Percentiles rank a stretch among this genome's conserved stretches.
phyloP scores from a whole-genome alignment of 1,284 basidiomycete species.

The Sporisorium exsertum region DNA sequence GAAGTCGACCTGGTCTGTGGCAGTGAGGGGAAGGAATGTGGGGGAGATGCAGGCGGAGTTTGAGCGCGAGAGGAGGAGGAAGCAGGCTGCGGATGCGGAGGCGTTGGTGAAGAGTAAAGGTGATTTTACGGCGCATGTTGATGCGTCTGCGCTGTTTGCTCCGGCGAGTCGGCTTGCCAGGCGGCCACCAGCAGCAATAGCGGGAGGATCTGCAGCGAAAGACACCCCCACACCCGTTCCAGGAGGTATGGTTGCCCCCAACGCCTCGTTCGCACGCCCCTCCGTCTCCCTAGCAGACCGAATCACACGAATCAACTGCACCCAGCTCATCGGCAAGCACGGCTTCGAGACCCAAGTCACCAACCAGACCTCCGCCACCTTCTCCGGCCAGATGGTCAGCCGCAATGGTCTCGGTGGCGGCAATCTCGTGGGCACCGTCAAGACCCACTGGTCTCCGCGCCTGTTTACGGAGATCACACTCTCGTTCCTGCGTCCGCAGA shows the following conservation, averaged over 20 bases:
- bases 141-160: slow-evolving; percentile 64
- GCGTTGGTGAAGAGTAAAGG: slow-evolving; percentile 73
- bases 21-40: slow-evolving; percentile 71
- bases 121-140: slow-evolving; percentile 65
- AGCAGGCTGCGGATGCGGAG: slow-evolving; percentile 72
- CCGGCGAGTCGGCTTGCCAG: slow-evolving; percentile 80
- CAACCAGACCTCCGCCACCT: slow-evolving; percentile 29
- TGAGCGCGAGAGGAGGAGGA: slow-evolving; percentile 71
- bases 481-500: slow-evolving; percentile 71
- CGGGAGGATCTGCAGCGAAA: background rate
- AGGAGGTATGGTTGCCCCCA: slow-evolving; percentile 72
- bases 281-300: slow-evolving; percentile 48
- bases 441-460: slow-evolving; percentile 76
- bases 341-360: slow-evolving; percentile 64
- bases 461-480: slow-evolving; percentile 70
- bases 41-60: slow-evolving; percentile 75
- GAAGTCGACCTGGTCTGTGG: slow-evolving; percentile 72
- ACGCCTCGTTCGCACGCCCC: slow-evolving; percentile 2
- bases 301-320: slow-evolving; percentile 44
- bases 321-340: slow-evolving; percentile 64
- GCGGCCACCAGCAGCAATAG: slow-evolving; percentile 78
- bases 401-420: slow-evolving; percentile 71
- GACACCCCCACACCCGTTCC: background rate
- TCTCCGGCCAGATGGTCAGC: slow-evolving; percentile 70
- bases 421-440: slow-evolving; percentile 75